Conservation (phyloP, 2,329 filamentous ascomycete genomes). For the Hymenoscyphus fructigenus region DNA sequence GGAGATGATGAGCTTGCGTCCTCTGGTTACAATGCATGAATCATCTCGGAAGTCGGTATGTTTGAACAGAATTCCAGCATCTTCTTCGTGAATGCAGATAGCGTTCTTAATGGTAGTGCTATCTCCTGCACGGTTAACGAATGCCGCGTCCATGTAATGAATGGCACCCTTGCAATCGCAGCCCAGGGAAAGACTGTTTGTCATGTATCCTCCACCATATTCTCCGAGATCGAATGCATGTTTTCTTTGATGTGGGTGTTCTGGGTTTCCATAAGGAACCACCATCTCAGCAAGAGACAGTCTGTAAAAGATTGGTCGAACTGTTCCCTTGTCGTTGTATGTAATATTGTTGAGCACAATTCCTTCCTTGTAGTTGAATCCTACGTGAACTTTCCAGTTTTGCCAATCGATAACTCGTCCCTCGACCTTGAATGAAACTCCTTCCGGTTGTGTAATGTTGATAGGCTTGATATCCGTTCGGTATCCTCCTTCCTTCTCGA, state of each 20-base stretch:
- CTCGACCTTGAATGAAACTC: slow-evolving; percentile 79
- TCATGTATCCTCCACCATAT: slow-evolving; percentile 81
- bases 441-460: slow-evolving; percentile 83
- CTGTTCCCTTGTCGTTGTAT: slow-evolving; percentile 78
- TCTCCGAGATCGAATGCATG: slow-evolving; percentile 81
- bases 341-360: slow-evolving; percentile 88
- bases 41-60: slow-evolving; percentile 92
- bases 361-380: slow-evolving; percentile 93
- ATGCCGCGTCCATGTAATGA: slow-evolving; percentile 82
- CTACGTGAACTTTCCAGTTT: slow-evolving; percentile 90
- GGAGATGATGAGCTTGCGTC: slow-evolving; percentile 80
- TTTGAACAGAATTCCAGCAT: slow-evolving; percentile 89
- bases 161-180: slow-evolving; percentile 90
- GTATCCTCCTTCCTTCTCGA: slow-evolving; percentile 74
- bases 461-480: slow-evolving; percentile 80
- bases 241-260: slow-evolving; percentile 77
- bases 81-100: slow-evolving; percentile 93
- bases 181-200: slow-evolving; percentile 72
- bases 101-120: slow-evolving; percentile 86
- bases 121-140: slow-evolving; percentile 75
- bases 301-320: slow-evolving; percentile 82
- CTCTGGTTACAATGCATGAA: slow-evolving; percentile 80
- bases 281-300: slow-evolving; percentile 93
- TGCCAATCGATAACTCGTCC: slow-evolving; percentile 81
- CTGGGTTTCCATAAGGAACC: slow-evolving; percentile 82